Percentiles rank a stretch among this genome's conserved stretches.
These are phyloP conservation scores for Lyophyllum atratum DNA, from an alignment of 768 basidiomycete species.

Conservation along the genomic window DNA sequence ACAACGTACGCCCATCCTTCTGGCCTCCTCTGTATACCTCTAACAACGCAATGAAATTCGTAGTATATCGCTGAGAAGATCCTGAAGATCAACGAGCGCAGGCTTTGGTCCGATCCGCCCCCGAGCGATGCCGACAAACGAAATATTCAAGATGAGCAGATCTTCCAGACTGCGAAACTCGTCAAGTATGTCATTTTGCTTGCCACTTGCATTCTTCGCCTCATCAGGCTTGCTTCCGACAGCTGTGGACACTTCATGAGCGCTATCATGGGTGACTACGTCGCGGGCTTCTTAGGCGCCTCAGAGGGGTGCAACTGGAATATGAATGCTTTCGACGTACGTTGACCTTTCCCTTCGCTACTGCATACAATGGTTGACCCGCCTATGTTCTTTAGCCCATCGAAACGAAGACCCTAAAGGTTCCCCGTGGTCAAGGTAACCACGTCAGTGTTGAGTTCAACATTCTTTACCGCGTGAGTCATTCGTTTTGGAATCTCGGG, in stretches of 20 bases:
- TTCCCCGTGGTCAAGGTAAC: constrained; percentile 60
- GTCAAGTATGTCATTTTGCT: constrained; percentile 40
- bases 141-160: constrained; percentile 51
- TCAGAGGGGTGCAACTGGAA: constrained; percentile 54
- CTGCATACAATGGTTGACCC: not conserved
- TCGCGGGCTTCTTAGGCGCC: constrained; percentile 57
- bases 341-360: not conserved
- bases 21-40: too few relatives aligned
- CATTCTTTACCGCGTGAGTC: constrained; percentile 40
- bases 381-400: constrained; percentile 29
- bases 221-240: not conserved
- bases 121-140: constrained; percentile 26
- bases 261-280: constrained; percentile 57
- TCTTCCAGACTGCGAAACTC: constrained; percentile 57
- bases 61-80: constrained; percentile 57
- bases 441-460: constrained; percentile 71
- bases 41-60: not conserved
- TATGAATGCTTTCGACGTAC: constrained; percentile 48
- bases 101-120: constrained; percentile 45
- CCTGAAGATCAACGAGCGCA: constrained; percentile 56
- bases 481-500: not conserved
- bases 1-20: constrained; percentile 44
- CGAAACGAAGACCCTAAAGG: constrained; percentile 29
- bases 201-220: not conserved
- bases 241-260: constrained; percentile 57